Conservation (phyloP, 768 basidiomycete genomes). For the Collybia sordida region DNA sequence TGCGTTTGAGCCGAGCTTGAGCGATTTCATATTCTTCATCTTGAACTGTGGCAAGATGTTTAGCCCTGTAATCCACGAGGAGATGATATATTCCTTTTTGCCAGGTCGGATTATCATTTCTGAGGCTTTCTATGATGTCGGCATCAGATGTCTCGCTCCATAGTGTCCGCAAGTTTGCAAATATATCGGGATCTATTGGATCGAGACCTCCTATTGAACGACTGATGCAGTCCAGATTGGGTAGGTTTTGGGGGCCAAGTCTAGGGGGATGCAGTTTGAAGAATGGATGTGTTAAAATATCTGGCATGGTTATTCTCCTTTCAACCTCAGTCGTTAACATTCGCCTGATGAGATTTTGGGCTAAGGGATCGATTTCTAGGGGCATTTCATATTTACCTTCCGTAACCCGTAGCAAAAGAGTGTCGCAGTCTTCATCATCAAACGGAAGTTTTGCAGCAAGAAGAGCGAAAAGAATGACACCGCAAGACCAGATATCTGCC, state of each 20-base stretch:
- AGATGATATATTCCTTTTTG: constrained; percentile 96
- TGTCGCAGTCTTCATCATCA: constrained; percentile 80
- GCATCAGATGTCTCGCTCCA: constrained; percentile 82
- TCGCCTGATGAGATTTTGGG: constrained; percentile 71
- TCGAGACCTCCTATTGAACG: constrained; percentile 60
- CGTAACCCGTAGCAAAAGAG: constrained; percentile 81
- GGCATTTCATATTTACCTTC: constrained; percentile 76
- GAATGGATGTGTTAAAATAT: constrained; percentile 82
- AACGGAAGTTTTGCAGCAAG: constrained; percentile 88
- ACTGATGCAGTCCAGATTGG: constrained; percentile 66
- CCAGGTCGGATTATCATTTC: constrained; percentile 74
- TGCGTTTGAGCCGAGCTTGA: constrained; percentile 33
- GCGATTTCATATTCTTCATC: constrained; percentile 59
- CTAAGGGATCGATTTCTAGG: constrained; percentile 59
- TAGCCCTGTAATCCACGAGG: constrained; percentile 79
- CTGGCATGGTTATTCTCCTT: constrained; percentile 78
- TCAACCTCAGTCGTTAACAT: constrained; percentile 81
- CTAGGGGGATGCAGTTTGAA: constrained; percentile 56
- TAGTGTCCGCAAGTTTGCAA: constrained; percentile 87
- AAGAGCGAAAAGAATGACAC: constrained; percentile 90
- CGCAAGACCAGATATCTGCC: constrained; percentile 98
- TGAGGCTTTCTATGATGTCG: constrained; percentile 69
- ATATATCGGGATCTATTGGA: constrained; percentile 86
- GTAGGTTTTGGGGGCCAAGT: constrained; percentile 40
- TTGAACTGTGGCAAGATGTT: constrained; percentile 70